Evolutionary conservation across 805 yeast genomes (phyloP), one percentile per base, ranked within the genome.

Genomic region (Starmerella powellii): DNA sequence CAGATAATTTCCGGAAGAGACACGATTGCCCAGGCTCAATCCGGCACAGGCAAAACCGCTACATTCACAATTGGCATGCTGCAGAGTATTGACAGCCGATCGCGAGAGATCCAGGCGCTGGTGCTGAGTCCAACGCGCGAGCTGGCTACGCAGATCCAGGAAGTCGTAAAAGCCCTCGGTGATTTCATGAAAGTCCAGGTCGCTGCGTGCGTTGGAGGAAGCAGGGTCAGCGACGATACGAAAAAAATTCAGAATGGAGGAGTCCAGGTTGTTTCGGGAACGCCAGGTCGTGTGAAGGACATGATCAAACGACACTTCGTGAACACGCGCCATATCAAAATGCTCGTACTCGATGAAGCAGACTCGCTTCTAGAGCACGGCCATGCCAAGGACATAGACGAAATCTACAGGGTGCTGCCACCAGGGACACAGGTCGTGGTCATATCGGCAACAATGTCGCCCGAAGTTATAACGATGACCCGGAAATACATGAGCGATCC

Each of bases 1-100:
- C 88, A 80, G 56, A 80, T 81, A 52, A 77, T 81, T 47, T 72
- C 75, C 44, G 87, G 87, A 34, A 64, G 78, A 55, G 88, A 80
- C 56, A 68, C 73, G 0, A 70, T 91, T 50, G 98, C 98, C 47
- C 98, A 91, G 69, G 97, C 98, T 46, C 98, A 91, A 68, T 85
- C 95, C 29, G 98, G 98, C 66, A 91, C 98, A 38, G 98, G 98
- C 67, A 91, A 91, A 70, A 91, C 98, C 23, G 98, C 97, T 51
- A 91, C 98, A 37, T 91, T 91, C 71, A 74, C 96, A 50, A 88
- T 91, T 53, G 88, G 95, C 20, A 82, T 86, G 71, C 68, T 91
- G 51, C 94, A 91, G 65, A 82, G 75, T 50, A 73, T 91, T 42
- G 94, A 88, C 55, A 68, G 78, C 44, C 73, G 71, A 49, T 66